Conservation (phyloP, 2,329 filamentous ascomycete species). For the Xylariaceae sp. region DNA sequence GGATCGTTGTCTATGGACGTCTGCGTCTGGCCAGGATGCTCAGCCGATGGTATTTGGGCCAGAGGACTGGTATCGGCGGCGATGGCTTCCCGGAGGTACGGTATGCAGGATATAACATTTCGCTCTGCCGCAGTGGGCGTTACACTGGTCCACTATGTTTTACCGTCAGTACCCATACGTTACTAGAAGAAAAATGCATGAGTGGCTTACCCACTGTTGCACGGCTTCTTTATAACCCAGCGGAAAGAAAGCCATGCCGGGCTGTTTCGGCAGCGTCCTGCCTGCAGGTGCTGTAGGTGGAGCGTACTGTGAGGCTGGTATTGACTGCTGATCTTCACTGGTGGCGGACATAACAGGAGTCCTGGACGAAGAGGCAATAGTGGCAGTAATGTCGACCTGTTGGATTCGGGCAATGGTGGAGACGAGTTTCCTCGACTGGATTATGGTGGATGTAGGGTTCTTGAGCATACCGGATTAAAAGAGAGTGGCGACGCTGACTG, state of each 20-base stretch:
- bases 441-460: constrained; percentile 48
- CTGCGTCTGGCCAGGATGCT: constrained; percentile 51
- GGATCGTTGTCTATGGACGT: constrained; percentile 70
- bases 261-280: constrained; percentile 39
- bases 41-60: constrained; percentile 41
- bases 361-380: constrained; percentile 19
- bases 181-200: not conserved
- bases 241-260: constrained; percentile 69
- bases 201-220: constrained; percentile 79
- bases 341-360: constrained; percentile 38
- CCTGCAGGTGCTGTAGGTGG: constrained; percentile 43
- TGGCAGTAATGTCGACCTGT: constrained; percentile 32
- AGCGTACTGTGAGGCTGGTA: constrained; percentile 55
- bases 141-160: constrained; percentile 78
- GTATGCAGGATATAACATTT: constrained; percentile 84
- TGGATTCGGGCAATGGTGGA: constrained; percentile 39
- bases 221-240: constrained; percentile 91
- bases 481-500: constrained; percentile 39
- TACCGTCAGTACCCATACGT: constrained; percentile 1
- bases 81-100: constrained; percentile 79
- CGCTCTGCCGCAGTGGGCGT: constrained; percentile 86
- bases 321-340: constrained; percentile 50
- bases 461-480: constrained; percentile 53
- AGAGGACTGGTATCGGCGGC: constrained; percentile 51
- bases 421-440: constrained; percentile 52